Percentiles rank a stretch among this genome's conserved stretches.
Evolutionary conservation across 148 eudicot species (phyloP).

Genomic region (Rhododendron griersonianum): DNA sequence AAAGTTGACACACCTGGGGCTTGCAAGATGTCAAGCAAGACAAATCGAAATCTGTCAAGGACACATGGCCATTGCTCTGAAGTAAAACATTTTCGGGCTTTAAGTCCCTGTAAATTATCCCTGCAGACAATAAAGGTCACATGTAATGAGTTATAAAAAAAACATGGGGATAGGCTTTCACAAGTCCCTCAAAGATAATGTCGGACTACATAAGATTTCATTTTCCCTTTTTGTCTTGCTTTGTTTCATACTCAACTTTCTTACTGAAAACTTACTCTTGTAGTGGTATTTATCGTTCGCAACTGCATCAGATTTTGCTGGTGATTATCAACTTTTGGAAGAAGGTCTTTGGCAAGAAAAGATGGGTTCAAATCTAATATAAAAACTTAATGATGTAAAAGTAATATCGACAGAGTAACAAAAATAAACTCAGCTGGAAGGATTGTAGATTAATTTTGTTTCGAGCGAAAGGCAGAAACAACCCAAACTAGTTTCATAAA

Average conservation of each 20-base stretch:
- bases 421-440: neutral
- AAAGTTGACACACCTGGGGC: conserved; percentile 63
- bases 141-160: neutral
- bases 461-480: neutral
- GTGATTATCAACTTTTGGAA: neutral
- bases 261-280: neutral
- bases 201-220: neutral
- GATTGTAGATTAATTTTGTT: neutral
- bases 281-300: neutral
- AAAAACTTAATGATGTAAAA: neutral
- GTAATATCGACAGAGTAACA: neutral
- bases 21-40: conserved; percentile 97
- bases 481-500: conserved; percentile 2
- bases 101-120: conserved; percentile 90
- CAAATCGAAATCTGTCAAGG: conserved; percentile 94
- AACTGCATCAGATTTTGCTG: neutral
- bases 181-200: neutral
- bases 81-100: conserved; percentile 97
- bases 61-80: conserved; percentile 71
- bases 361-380: neutral
- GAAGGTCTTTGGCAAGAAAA: neutral
- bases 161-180: neutral
- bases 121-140: conserved; percentile 24
- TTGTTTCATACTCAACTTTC: neutral
- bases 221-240: neutral